Percentiles rank a stretch among this genome's conserved stretches.
These are phyloP conservation scores for Acacia acuminata DNA, from an alignment of 306 rosid genomes.

Conservation along the genomic window DNA sequence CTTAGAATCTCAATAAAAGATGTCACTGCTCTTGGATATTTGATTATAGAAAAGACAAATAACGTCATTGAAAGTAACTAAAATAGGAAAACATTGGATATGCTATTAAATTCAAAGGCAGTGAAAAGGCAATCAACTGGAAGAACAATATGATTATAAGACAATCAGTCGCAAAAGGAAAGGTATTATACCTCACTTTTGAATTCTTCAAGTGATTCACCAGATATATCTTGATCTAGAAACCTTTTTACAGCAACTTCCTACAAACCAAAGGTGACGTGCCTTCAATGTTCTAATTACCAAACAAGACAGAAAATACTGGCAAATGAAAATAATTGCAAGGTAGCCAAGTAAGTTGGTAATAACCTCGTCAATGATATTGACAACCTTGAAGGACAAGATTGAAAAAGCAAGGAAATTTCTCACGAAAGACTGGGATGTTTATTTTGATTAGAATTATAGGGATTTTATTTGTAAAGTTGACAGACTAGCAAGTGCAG, in stretches of 20 bases:
- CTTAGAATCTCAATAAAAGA: background rate
- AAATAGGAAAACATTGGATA: background rate
- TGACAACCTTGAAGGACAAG: background rate
- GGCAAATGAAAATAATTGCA: background rate
- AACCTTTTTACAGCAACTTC: slow-evolving; percentile 96
- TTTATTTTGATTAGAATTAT: background rate
- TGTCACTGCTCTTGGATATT: slow-evolving; percentile 1
- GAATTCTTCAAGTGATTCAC: slow-evolving; percentile 95
- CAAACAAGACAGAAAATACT: background rate
- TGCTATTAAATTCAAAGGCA: background rate
- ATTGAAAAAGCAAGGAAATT: no score
- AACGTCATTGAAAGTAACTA: background rate
- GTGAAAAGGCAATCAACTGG: background rate
- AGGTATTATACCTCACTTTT: slow-evolving; percentile 71
- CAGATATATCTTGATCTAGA: slow-evolving; percentile 82
- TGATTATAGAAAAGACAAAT: slow-evolving; percentile 19
- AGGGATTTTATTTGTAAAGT: background rate
- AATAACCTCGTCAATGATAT: background rate
- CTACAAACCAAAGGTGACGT: slow-evolving; percentile 45
- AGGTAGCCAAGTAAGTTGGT: background rate
- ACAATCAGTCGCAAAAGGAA: background rate
- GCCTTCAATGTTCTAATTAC: slow-evolving; percentile 18
- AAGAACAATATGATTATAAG: background rate
- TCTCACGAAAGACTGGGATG: background rate
- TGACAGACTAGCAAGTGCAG: background rate